Conservation (phyloP, 169 alveolate genomes). For the Eimeria necatrix region DNA sequence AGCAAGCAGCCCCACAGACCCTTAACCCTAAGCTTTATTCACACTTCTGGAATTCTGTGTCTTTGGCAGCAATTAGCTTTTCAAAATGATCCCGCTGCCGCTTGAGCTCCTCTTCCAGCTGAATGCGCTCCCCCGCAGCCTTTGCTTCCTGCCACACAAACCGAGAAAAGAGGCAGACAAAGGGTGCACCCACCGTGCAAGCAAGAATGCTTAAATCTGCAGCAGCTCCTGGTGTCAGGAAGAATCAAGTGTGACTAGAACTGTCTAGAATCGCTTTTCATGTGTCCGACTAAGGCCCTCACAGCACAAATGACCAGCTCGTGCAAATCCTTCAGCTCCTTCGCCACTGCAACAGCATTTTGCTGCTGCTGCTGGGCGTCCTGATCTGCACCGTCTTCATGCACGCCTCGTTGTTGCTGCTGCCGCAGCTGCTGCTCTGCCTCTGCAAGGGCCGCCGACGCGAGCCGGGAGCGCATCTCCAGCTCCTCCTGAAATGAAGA, state of each 20-base stretch:
- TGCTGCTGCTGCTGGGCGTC: conserved; percentile 21
- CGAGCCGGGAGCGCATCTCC: conserved; percentile 72
- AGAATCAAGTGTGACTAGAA: neutral
- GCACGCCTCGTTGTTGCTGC: conserved; percentile 37
- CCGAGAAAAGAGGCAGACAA: neutral
- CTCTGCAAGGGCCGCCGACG: conserved; percentile 67
- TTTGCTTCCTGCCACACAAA: conserved; percentile 37
- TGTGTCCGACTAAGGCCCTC: conserved; percentile 1
- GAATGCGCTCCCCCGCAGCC: conserved; percentile 64
- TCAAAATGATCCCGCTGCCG: conserved; percentile 70
- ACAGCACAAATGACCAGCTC: conserved; percentile 68
- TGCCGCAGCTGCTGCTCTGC: conserved; percentile 71
- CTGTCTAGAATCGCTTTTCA: neutral
- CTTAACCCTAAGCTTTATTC: neutral
- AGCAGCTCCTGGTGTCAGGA: neutral
- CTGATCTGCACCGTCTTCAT: neutral
- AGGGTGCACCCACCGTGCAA: neutral
- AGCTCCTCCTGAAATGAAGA: conserved; percentile 44
- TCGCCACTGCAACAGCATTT: conserved; percentile 27
- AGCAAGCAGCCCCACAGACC: neutral
- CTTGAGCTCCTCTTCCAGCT: conserved; percentile 54
- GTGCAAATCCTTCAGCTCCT: conserved; percentile 52
- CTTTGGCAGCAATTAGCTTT: conserved; percentile 21
- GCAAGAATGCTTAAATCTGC: too few relatives aligned
- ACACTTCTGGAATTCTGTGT: conserved; percentile 36